A percentile compares a stretch with the other conserved stretches of the same genome.
These are phyloP conservation scores for Penicillium coprophilum DNA, from an alignment of 495 filamentous ascomycete species.

Conservation along the genomic window DNA sequence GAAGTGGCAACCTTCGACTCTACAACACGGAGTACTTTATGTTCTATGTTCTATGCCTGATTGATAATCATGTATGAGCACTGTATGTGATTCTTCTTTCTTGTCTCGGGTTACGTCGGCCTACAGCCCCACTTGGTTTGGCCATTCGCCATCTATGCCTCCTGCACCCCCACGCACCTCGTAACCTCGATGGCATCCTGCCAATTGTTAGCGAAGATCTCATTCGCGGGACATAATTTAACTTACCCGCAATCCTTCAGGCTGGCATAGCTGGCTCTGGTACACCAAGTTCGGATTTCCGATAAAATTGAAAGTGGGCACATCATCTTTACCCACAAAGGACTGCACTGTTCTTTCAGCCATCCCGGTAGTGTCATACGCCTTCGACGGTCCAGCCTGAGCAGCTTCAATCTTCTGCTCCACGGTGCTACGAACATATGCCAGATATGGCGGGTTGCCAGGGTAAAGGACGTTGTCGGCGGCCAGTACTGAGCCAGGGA, in stretches of 20 bases:
- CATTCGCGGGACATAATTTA: not conserved
- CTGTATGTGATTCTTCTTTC: not conserved
- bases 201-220: constrained; percentile 12
- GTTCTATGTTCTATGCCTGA: not conserved
- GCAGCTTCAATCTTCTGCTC: constrained; percentile 36
- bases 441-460: constrained; percentile 71
- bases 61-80: not conserved
- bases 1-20: constrained; percentile 2
- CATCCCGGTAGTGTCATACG: constrained; percentile 33
- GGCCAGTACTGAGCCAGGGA: constrained; percentile 58
- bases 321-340: constrained; percentile 38
- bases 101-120: not conserved
- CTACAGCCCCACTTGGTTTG: not conserved
- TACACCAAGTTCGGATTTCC: constrained; percentile 74
- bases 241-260: constrained; percentile 47
- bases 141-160: constrained; percentile 1
- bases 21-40: not conserved
- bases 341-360: constrained; percentile 28
- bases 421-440: constrained; percentile 40
- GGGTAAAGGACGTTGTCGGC: constrained; percentile 76
- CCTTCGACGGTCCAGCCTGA: constrained; percentile 31
- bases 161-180: constrained; percentile 55
- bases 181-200: constrained; percentile 76
- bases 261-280: constrained; percentile 61
- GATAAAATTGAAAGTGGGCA: constrained; percentile 43